Base-by-base conservation (phyloP, 208 protist species). In the Leishmania arabica region DNA sequence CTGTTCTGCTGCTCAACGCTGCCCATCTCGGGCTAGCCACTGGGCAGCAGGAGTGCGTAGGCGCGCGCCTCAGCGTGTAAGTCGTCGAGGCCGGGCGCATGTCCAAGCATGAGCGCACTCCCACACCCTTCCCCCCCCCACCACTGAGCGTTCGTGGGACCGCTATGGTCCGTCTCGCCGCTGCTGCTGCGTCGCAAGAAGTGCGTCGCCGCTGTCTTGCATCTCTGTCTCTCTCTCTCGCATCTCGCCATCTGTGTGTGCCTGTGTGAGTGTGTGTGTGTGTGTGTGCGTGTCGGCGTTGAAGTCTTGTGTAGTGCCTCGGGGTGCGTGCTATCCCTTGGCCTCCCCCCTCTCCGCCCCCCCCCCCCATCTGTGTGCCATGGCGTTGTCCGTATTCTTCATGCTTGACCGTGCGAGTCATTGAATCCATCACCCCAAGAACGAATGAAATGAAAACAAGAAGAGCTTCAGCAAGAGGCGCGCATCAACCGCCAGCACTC, bases 1-100 rank as follows among this genome's bases (percentile, higher is more conserved):
- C 62, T 85, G 5, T 85, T 85, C 47, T 85, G 60, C 72, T 85
- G 82, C 77, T 60, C 54, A 27, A 62, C 53, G 34, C 53, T 62
- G 15, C 72, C 51, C 31, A 21, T 21, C 24, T 37, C 53, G 27
- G 72, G 51, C 3, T 76, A 62, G 53, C 6, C 47, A 56, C 70
- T 47, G 27, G 27, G 5, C n/a, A 34, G 49, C 31, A 62, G 31
- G 72, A 64, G 72, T 45, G 19, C 37, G 31, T 64, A 31, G 15
- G n/a, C 62, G 51, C 65, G 53, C 42, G 47, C 49, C 17, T n/a
- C 2, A n/a, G 65, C n/a, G 51, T 65, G n/a, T 6, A 34, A 17
- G 51, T 47, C 65, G 2, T 31, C 31, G 31, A 68, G 37, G 31
- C 15, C 15, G 40, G 45, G 37, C 17, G 1, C 13, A 9, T 40